Base-by-base conservation (phyloP, 2,329 filamentous ascomycete genomes). In the Aspergillus aculeatus region DNA sequence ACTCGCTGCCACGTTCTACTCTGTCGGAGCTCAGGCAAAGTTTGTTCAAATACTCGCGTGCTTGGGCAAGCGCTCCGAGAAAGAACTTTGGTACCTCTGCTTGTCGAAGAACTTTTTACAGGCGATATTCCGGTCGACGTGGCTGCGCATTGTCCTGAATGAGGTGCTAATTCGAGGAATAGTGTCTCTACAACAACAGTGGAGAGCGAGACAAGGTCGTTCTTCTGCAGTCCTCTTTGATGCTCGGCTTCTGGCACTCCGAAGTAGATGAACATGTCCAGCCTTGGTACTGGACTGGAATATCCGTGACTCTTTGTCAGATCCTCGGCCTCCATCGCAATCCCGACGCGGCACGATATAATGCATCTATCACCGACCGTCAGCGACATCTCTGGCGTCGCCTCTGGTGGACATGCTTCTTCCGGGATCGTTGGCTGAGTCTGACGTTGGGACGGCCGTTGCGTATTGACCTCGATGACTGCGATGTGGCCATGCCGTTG, bases 221-320 rank as follows among this genome's bases (percentile, higher is more conserved):
- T n/a, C 69, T 81, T 2, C 73, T 81, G 16, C 79, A 81, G 63
- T 72, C 78, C 0, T 72, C 77, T 7, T 69, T 81, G 1, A 61
- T 81, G 0, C 68, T 81, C 54, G 73, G 74, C 7, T 79, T 78
- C 56, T 81, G 75, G 72, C 78, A 78, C 52, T 73, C 74, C 0
- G 73, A 78, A 41, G 68, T 73, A 0, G 75, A 80, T 51, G 76
- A 80, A 52, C 72, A 77, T 12, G 72, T 70, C 9, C 75, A 78
- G 10, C 73, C 78, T 0, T 81, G 78, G 78, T 77, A 80, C 57
- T 81, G 79, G 78, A 76, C 74, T 4, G 77, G 79, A n/a, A 71
- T 78, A 24, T 78, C 79, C 5, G 76, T 81, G 53, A 73, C 69
- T 29, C 70, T 81, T 2, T 76, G 74, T 16, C 78, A 81, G 29